Conservation (phyloP, 2,329 filamentous ascomycete genomes). For the Microsporum audouinii region DNA sequence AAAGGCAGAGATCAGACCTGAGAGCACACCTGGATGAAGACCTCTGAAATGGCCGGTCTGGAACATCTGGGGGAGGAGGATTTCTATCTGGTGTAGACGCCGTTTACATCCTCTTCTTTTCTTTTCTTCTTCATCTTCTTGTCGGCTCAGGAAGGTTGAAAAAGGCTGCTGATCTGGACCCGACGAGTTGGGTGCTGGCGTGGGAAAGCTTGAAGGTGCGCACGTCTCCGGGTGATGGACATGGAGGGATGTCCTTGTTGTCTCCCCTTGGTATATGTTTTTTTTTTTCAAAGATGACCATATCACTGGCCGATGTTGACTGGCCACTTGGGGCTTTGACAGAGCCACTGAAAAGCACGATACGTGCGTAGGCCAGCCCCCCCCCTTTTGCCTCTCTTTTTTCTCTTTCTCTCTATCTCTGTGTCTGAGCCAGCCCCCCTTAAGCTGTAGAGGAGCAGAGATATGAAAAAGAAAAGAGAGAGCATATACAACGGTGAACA, state of each 20-base stretch:
- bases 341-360: neutral
- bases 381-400: neutral
- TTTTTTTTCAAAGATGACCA: no score
- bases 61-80: neutral
- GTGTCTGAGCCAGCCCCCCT: no score
- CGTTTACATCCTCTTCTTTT: neutral
- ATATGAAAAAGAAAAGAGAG: no score
- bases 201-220: neutral
- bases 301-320: no score
- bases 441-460: no score
- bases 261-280: no score
- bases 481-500: no score
- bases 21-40: no score
- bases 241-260: neutral
- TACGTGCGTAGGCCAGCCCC: neutral
- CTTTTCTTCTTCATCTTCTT: neutral
- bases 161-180: conserved; percentile 5
- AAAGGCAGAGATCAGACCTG: neutral
- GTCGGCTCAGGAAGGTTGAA: neutral
- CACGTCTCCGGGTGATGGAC: neutral
- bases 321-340: no score
- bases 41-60: neutral
- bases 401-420: neutral
- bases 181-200: conserved; percentile 1
- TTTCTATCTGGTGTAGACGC: neutral